phyloP scores from a whole-genome alignment of 1,139 yeast species.

The Pichia sp. region DNA sequence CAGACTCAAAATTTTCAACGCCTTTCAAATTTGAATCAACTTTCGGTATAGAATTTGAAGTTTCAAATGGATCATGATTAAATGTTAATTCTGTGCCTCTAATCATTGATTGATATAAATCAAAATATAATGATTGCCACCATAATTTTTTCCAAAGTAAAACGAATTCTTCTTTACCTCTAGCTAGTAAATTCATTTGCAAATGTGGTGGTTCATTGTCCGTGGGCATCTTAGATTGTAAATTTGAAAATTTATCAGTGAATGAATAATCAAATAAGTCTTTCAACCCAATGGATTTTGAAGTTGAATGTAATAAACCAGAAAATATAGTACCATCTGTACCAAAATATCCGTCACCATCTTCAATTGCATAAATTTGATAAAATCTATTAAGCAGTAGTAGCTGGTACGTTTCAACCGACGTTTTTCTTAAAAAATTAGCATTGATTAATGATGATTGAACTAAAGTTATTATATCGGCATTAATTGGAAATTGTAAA shows the following conservation, averaged over 20 bases:
- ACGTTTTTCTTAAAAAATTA: conserved; percentile 32
- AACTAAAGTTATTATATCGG: conserved; percentile 30
- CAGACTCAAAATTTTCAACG: conserved; percentile 14
- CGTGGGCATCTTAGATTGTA: background rate
- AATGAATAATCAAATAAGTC: conserved; percentile 31
- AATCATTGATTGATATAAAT: conserved; percentile 34
- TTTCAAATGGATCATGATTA: conserved; percentile 24
- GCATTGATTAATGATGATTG: conserved; percentile 30
- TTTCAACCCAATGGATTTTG: conserved; percentile 41
- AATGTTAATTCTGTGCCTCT: conserved; percentile 37
- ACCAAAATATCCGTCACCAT: conserved; percentile 37
- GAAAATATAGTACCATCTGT: conserved; percentile 32
- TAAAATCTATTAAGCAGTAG: conserved; percentile 36
- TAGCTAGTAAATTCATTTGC: conserved; percentile 4
- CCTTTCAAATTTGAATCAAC: conserved; percentile 21
- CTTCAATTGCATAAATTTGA: conserved; percentile 43
- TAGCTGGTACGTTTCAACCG: conserved; percentile 33
- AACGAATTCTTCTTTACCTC: conserved; percentile 13
- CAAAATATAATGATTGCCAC: conserved; percentile 31
- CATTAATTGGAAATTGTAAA: conserved; percentile 29
- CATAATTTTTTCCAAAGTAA: conserved; percentile 27
- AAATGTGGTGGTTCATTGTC: background rate
- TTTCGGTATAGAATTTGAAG: conserved; percentile 22
- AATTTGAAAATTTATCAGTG: background rate
- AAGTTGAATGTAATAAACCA: conserved; percentile 38